Evolutionary conservation across 106 monocot genomes (phyloP).

Genomic region (Apostasia shenzhenica): DNA sequence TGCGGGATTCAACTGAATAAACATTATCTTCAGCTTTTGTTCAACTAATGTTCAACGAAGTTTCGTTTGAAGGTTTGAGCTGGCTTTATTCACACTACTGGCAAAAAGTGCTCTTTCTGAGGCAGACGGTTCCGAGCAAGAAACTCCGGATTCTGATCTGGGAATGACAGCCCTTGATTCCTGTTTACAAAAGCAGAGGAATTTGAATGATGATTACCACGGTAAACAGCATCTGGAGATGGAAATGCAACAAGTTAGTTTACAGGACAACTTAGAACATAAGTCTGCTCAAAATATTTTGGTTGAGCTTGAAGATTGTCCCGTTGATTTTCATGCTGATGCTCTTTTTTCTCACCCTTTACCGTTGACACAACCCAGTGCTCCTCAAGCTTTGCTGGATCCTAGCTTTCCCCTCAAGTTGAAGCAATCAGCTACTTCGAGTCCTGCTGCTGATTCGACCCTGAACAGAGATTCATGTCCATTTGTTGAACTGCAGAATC

Average conservation of each 20-base stretch:
- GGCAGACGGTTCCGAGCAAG: constrained; percentile 34
- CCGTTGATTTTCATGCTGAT: constrained; percentile 25
- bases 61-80: constrained; percentile 69
- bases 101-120: constrained; percentile 54
- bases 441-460: constrained; percentile 21
- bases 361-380: constrained; percentile 9
- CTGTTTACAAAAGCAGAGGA: constrained; percentile 31
- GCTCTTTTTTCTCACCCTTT: constrained; percentile 26
- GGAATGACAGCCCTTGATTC: constrained; percentile 10
- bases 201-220: constrained; percentile 12
- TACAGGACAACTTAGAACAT: constrained; percentile 38
- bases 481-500: constrained; percentile 28
- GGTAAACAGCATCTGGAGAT: constrained; percentile 33
- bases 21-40: constrained; percentile 2
- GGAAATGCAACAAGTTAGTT: constrained; percentile 35
- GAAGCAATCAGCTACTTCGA: constrained; percentile 11
- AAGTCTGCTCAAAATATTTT: constrained; percentile 37
- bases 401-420: constrained; percentile 23
- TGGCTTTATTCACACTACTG: constrained; percentile 75
- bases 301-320: constrained; percentile 44
- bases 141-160: constrained; percentile 23
- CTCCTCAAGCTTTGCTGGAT: constrained; percentile 23
- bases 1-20: background rate
- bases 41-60: background rate
- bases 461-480: constrained; percentile 26